Conservation (phyloP, 176 grass and related monocot species). For the Oryza meyeriana region DNA sequence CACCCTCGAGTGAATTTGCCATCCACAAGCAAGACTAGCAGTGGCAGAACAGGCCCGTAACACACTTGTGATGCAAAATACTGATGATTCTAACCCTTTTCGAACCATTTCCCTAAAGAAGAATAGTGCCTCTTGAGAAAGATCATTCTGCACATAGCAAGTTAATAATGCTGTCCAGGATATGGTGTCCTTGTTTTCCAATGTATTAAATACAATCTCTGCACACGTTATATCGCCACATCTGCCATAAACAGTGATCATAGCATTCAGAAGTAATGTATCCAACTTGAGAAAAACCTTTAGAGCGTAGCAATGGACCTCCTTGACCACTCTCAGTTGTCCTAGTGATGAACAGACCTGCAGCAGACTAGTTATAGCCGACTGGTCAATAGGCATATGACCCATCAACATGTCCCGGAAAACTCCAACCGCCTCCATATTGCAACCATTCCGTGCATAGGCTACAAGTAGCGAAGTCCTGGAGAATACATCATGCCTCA, state of each 20-base stretch:
- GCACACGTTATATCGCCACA: constrained; percentile 43
- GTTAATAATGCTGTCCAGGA: constrained; percentile 75
- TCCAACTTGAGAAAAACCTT: constrained; percentile 46
- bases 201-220: constrained; percentile 44
- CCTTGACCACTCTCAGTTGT: constrained; percentile 38
- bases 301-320: constrained; percentile 60
- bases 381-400: constrained; percentile 41
- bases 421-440: constrained; percentile 41
- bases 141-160: constrained; percentile 56
- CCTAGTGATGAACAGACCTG: constrained; percentile 50
- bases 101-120: constrained; percentile 60
- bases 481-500: constrained; percentile 51
- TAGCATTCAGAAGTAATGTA: constrained; percentile 53
- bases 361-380: constrained; percentile 47
- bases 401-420: constrained; percentile 48
- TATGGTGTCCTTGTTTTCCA: constrained; percentile 52
- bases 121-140: constrained; percentile 38
- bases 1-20: constrained; percentile 52
- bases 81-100: constrained; percentile 39
- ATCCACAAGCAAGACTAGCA: constrained; percentile 33
- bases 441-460: constrained; percentile 50
- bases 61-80: constrained; percentile 55
- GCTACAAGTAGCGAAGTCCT: constrained; percentile 50
- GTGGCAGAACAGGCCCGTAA: constrained; percentile 53
- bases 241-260: constrained; percentile 64